Percentiles rank a stretch among this genome's conserved stretches.
phyloP scores from a whole-genome alignment of 495 filamentous ascomycete genomes.

The Neurospora tetrasperma region DNA sequence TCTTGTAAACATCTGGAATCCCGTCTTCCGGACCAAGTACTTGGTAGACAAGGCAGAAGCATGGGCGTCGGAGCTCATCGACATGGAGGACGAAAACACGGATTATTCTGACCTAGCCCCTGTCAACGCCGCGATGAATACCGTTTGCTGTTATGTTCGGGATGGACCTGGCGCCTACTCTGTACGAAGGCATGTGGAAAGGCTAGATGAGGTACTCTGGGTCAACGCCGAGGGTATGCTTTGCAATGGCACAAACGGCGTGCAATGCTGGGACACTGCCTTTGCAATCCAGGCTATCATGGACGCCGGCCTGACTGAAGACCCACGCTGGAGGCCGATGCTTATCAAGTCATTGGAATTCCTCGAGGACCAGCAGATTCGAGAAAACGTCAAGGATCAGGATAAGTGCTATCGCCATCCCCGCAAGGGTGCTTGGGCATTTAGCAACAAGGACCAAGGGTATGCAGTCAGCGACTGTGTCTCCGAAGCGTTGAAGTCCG shows the following conservation, averaged over 20 bases:
- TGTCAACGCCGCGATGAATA: conserved; percentile 83
- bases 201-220: conserved; percentile 82
- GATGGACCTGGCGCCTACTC: conserved; percentile 71
- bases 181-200: conserved; percentile 68
- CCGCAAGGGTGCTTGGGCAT: conserved; percentile 90
- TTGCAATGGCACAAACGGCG: conserved; percentile 91
- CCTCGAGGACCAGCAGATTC: conserved; percentile 84
- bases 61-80: conserved; percentile 61
- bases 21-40: conserved; percentile 50
- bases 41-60: conserved; percentile 59
- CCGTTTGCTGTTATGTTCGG: conserved; percentile 68
- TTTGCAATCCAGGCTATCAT: conserved; percentile 76
- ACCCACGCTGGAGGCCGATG: conserved; percentile 74
- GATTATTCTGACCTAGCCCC: conserved; percentile 79
- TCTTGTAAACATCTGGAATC: conserved; percentile 68
- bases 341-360: conserved; percentile 75
- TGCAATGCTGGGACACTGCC: conserved; percentile 92
- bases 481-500: conserved; percentile 78
- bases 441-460: conserved; percentile 83
- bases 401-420: conserved; percentile 81
- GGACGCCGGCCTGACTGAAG: conserved; percentile 66
- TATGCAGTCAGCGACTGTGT: conserved; percentile 95
- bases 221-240: conserved; percentile 87
- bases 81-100: conserved; percentile 83
- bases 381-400: conserved; percentile 70